Conservation (phyloP, 495 filamentous ascomycete species). For the Penicillium diatomitis region DNA sequence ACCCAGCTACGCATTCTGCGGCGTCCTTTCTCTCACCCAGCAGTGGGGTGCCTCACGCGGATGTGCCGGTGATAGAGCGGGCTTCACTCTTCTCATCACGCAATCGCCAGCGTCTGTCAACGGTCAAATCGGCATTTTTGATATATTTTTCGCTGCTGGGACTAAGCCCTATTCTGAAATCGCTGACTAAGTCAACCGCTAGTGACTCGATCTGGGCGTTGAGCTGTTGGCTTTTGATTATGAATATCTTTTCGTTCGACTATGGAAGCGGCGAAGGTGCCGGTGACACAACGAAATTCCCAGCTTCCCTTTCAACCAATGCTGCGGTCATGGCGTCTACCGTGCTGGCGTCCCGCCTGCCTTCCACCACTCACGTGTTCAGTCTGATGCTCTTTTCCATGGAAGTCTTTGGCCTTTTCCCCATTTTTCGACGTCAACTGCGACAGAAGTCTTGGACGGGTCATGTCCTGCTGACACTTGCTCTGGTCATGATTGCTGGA, state of each 20-base stretch:
- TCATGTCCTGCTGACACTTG: constrained; percentile 66
- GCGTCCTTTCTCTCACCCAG: constrained; percentile 8
- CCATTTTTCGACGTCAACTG: constrained; percentile 82
- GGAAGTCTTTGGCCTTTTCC: constrained; percentile 94
- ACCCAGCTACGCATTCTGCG: constrained; percentile 2
- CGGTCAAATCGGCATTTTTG: constrained; percentile 81
- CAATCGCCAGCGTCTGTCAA: constrained; percentile 58
- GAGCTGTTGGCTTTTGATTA: constrained; percentile 81
- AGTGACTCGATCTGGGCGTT: constrained; percentile 95
- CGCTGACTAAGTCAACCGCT: constrained; percentile 80
- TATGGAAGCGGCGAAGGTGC: constrained; percentile 60
- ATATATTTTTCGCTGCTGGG: constrained; percentile 90
- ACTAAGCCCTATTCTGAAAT: constrained; percentile 88
- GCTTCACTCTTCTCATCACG: constrained; percentile 42
- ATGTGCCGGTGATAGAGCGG: constrained; percentile 14
- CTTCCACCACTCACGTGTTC: constrained; percentile 88
- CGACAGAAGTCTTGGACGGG: constrained; percentile 76
- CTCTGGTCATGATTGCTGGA: constrained; percentile 70
- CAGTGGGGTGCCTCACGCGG: constrained; percentile 1
- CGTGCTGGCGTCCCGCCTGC: constrained; percentile 79
- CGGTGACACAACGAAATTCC: constrained; percentile 49
- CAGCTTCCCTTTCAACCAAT: constrained; percentile 86
- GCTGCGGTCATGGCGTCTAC: constrained; percentile 92
- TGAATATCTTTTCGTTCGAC: constrained; percentile 97
- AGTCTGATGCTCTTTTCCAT: constrained; percentile 91